A percentile compares a stretch with the other conserved stretches of the same genome.
Evolutionary conservation across 2,329 filamentous ascomycete species (phyloP).

Genomic region (Fusarium fracticaudum): DNA sequence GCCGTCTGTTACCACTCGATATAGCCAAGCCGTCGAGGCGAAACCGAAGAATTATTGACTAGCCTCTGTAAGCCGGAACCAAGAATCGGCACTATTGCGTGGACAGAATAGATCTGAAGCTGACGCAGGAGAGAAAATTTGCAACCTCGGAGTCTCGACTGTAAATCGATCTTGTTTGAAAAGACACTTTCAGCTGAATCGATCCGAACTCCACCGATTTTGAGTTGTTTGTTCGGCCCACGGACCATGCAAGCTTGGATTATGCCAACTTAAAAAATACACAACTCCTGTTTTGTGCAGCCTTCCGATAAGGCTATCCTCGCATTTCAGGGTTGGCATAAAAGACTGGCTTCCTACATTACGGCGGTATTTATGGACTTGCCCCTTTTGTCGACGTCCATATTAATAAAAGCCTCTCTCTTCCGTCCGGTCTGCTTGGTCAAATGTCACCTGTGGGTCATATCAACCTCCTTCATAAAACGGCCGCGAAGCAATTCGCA

Average conservation of each 20-base stretch:
- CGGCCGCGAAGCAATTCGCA: conserved; percentile 27
- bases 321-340: conserved; percentile 11
- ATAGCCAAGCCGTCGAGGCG: neutral
- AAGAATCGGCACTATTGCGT: neutral
- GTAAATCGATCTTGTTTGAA: neutral
- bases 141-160: neutral
- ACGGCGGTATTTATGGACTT: conserved; percentile 11
- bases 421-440: neutral
- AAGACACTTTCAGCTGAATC: conserved; percentile 20
- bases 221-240: neutral
- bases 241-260: neutral
- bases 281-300: conserved; percentile 28
- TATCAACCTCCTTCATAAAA: conserved; percentile 35
- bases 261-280: neutral
- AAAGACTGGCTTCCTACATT: conserved; percentile 33
- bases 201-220: neutral
- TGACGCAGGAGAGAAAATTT: neutral
- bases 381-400: conserved; percentile 22
- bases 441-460: conserved; percentile 33
- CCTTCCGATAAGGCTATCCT: conserved; percentile 20
- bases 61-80: neutral
- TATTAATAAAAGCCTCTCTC: neutral
- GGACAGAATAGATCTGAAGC: neutral
- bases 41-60: neutral
- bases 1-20: neutral